phyloP scores from a whole-genome alignment of 306 rosid species.

The Myrica gale region DNA sequence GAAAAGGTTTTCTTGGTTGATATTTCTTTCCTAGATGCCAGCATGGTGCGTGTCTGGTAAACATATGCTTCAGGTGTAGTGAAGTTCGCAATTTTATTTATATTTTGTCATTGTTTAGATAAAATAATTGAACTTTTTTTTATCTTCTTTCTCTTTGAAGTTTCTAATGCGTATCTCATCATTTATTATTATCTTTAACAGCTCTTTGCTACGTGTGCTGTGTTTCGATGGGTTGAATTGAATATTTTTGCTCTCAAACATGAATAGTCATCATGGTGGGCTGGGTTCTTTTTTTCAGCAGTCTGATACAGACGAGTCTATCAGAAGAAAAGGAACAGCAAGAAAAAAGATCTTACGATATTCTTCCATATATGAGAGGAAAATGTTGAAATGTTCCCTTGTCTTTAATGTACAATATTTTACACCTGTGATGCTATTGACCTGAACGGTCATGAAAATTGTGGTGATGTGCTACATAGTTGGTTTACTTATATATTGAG shows the following conservation, averaged over 20 bases:
- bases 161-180: background rate
- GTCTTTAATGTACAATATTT: too few species aligned
- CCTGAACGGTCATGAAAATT: too few species aligned
- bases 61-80: background rate
- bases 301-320: background rate
- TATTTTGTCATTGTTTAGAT: background rate
- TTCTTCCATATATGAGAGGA: background rate
- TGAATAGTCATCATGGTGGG: conserved; percentile 1
- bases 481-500: too few species aligned
- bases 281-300: background rate
- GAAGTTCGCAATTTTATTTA: background rate
- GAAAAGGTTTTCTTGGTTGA: too few species aligned
- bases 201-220: too few species aligned
- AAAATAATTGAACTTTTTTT: background rate
- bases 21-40: background rate
- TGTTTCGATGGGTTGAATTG: background rate
- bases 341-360: background rate
- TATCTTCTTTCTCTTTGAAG: background rate
- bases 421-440: too few species aligned
- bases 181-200: background rate
- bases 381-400: background rate
- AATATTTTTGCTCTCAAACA: background rate
- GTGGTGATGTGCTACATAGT: too few species aligned
- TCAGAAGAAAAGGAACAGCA: background rate
- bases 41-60: background rate